Base-by-base conservation (phyloP, 2,329 filamentous ascomycete genomes). In the Talaromyces funiculosus region DNA sequence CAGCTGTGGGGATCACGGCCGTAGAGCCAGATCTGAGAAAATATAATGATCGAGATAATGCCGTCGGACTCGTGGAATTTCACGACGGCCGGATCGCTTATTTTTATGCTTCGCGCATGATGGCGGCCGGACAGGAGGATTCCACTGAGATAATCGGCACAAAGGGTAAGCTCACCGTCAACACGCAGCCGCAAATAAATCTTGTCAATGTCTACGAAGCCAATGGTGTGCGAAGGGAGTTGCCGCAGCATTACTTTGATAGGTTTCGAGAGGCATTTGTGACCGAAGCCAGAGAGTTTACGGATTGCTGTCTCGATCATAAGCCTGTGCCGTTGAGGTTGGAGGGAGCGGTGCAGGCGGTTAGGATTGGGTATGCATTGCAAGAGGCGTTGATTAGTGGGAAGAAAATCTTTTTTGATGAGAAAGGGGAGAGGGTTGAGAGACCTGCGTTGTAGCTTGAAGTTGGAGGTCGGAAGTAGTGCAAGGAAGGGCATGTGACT, bases 131-230 rank as follows among this genome's bases (percentile, higher is more conserved):
- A 0, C 86, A 89, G 71, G 82, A 87, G 63, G 86, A 89, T 69
- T 82, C 80, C 61, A 87, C 86, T 0, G 85, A 88, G 73, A 82
- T 89, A 63, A 85, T 88, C 59, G 86, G 86, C 12, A 89, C 86
- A 1, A 78, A 81, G 65, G 85, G 86, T 42, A 88, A 88, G 70
- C 67, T 89, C 5, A 74, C 78, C 0, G 77, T 89, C 63, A 51
- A 51, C 24, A 14, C n/a, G 8, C 26, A 31, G 1, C 26, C 45
- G 8, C 45, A 51, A 16, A 18, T 18, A 7, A 51, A 51, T 6
- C 24, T 51, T 14, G 24, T 51, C 16, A 20, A 26, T 20, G 12
- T 51, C 16, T 51, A 31, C 20, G 45, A 51, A 10, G 26, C 45
- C 4, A 16, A 18, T 14, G 45, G 45, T 9, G 26, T 33, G 24